These are phyloP conservation scores for Graphiopsis chlorocephala DNA, from an alignment of 2,329 filamentous ascomycete genomes.

Conservation along the genomic window DNA sequence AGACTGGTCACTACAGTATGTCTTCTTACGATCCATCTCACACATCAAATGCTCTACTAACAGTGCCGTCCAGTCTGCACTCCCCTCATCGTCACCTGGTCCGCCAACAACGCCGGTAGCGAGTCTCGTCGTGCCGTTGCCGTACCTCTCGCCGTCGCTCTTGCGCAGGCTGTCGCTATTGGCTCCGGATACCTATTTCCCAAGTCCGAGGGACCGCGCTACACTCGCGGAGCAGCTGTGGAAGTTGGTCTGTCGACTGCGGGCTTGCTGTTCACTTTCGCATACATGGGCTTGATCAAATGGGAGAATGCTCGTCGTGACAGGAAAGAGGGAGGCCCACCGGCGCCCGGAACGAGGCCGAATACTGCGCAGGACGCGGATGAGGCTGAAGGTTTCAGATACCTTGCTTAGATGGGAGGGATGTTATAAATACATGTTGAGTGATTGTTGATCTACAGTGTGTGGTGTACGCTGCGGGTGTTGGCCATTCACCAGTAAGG, in stretches of 20 bases:
- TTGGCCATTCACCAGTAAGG: too few species aligned
- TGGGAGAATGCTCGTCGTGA: slow-evolving; percentile 17
- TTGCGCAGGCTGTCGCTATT: slow-evolving; percentile 15
- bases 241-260: slow-evolving; percentile 14
- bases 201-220: background rate
- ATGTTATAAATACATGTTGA: background rate
- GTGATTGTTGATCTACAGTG: too few species aligned
- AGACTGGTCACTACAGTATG: slow-evolving; percentile 19
- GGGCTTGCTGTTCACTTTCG: slow-evolving; percentile 16
- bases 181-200: slow-evolving; percentile 12
- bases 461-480: too few species aligned
- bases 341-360: slow-evolving; percentile 9
- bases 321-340: slow-evolving; percentile 14
- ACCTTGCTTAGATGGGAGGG: slow-evolving; percentile 5
- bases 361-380: slow-evolving; percentile 17
- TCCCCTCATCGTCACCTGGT: slow-evolving; percentile 19
- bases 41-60: background rate
- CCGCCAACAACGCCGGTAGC: slow-evolving; percentile 19
- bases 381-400: slow-evolving; percentile 18
- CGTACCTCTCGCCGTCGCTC: slow-evolving; percentile 17
- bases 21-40: background rate
- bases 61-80: slow-evolving; percentile 7
- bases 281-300: slow-evolving; percentile 18
- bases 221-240: slow-evolving; percentile 12
- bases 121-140: slow-evolving; percentile 19